A percentile compares a stretch with the other conserved stretches of the same genome.
Conservation (phyloP, 495 filamentous ascomycete genomes). For the Xylaria longipes region DNA sequence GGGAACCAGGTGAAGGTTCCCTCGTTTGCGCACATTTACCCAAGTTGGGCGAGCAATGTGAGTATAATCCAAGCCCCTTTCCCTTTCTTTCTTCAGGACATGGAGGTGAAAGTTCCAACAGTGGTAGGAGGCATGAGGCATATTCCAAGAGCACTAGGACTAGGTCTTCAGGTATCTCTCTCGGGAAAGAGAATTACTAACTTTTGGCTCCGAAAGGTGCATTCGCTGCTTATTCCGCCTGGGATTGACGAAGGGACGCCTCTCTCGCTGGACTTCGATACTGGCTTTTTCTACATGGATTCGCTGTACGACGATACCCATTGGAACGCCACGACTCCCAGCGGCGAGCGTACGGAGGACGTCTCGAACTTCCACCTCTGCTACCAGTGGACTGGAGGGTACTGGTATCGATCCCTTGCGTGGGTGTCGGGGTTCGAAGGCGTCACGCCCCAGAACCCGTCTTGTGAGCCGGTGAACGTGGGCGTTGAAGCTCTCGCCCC, state of each 20-base stretch:
- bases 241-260: conserved; percentile 9
- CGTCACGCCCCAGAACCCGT: conserved; percentile 22
- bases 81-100: background rate
- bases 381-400: conserved; percentile 26
- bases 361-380: conserved; percentile 24
- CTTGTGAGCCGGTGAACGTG: conserved; percentile 25
- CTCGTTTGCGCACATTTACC: conserved; percentile 18
- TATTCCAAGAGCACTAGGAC: background rate
- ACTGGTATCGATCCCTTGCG: conserved; percentile 19
- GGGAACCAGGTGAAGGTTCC: conserved; percentile 5
- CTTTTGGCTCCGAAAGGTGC: background rate
- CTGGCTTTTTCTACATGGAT: conserved; percentile 17
- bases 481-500: conserved; percentile 13
- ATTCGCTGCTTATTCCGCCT: conserved; percentile 14
- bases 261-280: conserved; percentile 10
- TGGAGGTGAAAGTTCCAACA: background rate
- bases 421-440: conserved; percentile 20
- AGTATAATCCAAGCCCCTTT: background rate
- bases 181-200: background rate
- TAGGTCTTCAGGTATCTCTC: background rate
- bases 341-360: background rate
- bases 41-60: conserved; percentile 24
- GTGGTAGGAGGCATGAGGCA: too few relatives aligned
- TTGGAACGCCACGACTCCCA: conserved; percentile 14
- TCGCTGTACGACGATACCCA: conserved; percentile 17